Conservation (phyloP, 1,139 yeast genomes). For the Taiozyma sp. region DNA sequence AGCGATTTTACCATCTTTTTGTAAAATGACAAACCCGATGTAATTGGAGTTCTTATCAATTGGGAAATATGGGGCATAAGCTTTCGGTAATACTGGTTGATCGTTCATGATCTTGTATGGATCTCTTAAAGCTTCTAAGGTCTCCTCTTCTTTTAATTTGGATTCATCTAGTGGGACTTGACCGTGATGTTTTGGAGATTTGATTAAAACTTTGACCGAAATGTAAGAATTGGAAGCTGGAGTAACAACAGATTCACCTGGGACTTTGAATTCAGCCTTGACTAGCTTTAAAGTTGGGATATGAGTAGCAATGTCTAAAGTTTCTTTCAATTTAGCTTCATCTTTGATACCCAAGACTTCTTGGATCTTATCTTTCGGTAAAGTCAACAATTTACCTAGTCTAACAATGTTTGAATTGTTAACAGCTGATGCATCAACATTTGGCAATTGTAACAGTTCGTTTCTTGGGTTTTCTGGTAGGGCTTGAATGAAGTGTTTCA, state of each 20-base stretch:
- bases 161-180: slow-evolving; percentile 26
- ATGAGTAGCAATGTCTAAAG: slow-evolving; percentile 55
- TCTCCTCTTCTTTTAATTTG: slow-evolving; percentile 42
- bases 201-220: slow-evolving; percentile 67
- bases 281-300: slow-evolving; percentile 71
- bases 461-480: slow-evolving; percentile 54
- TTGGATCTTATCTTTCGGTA: slow-evolving; percentile 50
- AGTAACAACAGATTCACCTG: slow-evolving; percentile 78
- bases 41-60: slow-evolving; percentile 48
- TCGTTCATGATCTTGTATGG: slow-evolving; percentile 63
- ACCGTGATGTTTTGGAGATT: slow-evolving; percentile 65
- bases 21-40: slow-evolving; percentile 64
- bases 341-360: slow-evolving; percentile 54
- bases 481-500: slow-evolving; percentile 76
- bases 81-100: slow-evolving; percentile 62
- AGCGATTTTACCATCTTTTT: slow-evolving; percentile 72
- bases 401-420: slow-evolving; percentile 45
- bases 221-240: slow-evolving; percentile 75
- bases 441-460: slow-evolving; percentile 79
- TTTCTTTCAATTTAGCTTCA: slow-evolving; percentile 38
- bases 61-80: slow-evolving; percentile 77
- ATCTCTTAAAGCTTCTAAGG: slow-evolving; percentile 62
- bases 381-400: slow-evolving; percentile 62
- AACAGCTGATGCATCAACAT: slow-evolving; percentile 45
- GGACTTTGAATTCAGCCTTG: slow-evolving; percentile 74